Conservation (phyloP, 108 stramenopile genomes). For the Conticribra weissflogii region DNA sequence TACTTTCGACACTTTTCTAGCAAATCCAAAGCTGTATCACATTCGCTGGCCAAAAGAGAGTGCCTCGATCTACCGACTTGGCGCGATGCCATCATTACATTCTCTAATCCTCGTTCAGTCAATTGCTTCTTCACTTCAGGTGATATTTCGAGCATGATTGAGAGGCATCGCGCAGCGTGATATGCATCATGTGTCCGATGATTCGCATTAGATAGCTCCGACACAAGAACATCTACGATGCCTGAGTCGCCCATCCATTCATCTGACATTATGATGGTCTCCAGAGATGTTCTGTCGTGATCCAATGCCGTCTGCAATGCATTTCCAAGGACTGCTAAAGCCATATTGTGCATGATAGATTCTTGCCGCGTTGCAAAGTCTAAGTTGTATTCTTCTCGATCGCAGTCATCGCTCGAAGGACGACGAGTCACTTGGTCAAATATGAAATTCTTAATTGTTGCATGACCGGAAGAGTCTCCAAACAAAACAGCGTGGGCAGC, state of each 20-base stretch:
- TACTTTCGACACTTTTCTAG: no score
- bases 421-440: slow-evolving; percentile 5
- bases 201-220: slow-evolving; percentile 20
- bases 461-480: slow-evolving; percentile 4
- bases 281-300: not conserved
- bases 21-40: slow-evolving; percentile 25
- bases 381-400: not conserved
- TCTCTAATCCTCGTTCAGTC: slow-evolving; percentile 11
- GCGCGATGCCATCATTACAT: slow-evolving; percentile 5
- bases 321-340: slow-evolving; percentile 32
- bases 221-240: slow-evolving; percentile 20
- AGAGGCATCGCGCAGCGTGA: slow-evolving; percentile 34
- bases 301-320: slow-evolving; percentile 19
- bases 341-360: slow-evolving; percentile 32
- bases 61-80: slow-evolving; percentile 21
- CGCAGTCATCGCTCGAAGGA: not conserved
- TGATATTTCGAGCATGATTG: slow-evolving; percentile 17
- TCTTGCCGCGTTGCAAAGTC: slow-evolving; percentile 10
- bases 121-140: slow-evolving; percentile 12
- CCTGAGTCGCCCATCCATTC: slow-evolving; percentile 39
- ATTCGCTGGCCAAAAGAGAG: slow-evolving; percentile 33
- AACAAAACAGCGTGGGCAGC: slow-evolving; percentile 27
- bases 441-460: slow-evolving; percentile 30
- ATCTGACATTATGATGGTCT: slow-evolving; percentile 7
- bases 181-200: slow-evolving; percentile 32